Evolutionary conservation across 495 filamentous ascomycete species (phyloP).

Genomic region (Penicillium ucsense): DNA sequence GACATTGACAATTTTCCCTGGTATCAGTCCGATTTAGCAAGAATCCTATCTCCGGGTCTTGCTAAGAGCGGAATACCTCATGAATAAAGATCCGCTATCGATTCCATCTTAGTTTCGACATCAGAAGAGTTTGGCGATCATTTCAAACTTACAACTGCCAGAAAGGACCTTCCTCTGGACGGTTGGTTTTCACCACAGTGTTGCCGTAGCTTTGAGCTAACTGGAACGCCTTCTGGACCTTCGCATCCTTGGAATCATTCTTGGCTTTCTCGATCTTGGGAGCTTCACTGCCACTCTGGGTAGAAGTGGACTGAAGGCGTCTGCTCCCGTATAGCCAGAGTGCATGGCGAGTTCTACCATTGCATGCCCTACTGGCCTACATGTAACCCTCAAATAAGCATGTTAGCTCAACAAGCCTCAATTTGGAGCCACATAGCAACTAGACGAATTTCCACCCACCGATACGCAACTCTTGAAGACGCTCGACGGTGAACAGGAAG

Average conservation of each 20-base stretch:
- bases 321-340: background rate
- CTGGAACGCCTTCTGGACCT: background rate
- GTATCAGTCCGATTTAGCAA: background rate
- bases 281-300: background rate
- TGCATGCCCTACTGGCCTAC: background rate
- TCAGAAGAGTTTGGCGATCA: background rate
- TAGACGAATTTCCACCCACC: slow-evolving; percentile 1
- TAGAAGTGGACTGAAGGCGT: background rate
- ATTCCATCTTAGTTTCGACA: background rate
- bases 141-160: slow-evolving; percentile 2
- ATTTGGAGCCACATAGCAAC: background rate
- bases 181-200: background rate
- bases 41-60: background rate
- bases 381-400: background rate
- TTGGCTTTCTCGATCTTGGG: background rate
- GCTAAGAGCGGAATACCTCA: slow-evolving; percentile 10
- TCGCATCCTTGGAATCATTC: background rate
- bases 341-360: background rate
- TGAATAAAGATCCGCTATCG: background rate
- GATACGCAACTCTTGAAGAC: background rate
- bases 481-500: background rate
- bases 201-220: background rate
- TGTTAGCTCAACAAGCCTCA: background rate
- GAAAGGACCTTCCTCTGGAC: background rate
- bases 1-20: slow-evolving; percentile 78